A percentile compares a stretch with the other conserved stretches of the same genome.
phyloP scores from a whole-genome alignment of 2,329 filamentous ascomycete species.

The Ceratocystis harringtonii region DNA sequence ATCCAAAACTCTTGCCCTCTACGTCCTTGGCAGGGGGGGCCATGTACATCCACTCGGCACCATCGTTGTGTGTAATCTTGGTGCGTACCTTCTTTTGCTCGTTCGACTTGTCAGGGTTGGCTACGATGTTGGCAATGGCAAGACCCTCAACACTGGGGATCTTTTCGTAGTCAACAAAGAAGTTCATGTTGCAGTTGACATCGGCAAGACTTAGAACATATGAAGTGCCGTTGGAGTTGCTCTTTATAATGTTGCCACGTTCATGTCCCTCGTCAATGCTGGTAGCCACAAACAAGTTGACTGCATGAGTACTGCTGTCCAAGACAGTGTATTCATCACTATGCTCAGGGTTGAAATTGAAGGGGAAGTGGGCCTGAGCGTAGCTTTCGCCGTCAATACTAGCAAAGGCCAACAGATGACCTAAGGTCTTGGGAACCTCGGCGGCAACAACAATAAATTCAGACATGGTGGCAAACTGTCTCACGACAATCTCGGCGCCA shows the following conservation, averaged over 20 bases:
- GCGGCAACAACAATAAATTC: slow-evolving; percentile 90
- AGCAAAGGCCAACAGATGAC: slow-evolving; percentile 59
- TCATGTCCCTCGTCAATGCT: slow-evolving; percentile 48
- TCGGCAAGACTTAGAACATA: slow-evolving; percentile 71
- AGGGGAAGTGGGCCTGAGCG: slow-evolving; percentile 71
- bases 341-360: slow-evolving; percentile 64
- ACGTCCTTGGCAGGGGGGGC: slow-evolving; percentile 55
- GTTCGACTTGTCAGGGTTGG: slow-evolving; percentile 52
- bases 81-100: slow-evolving; percentile 69
- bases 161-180: slow-evolving; percentile 92
- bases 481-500: slow-evolving; percentile 40
- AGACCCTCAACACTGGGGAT: slow-evolving; percentile 86
- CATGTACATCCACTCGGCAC: slow-evolving; percentile 69
- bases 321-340: slow-evolving; percentile 73
- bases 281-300: slow-evolving; percentile 86
- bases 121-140: slow-evolving; percentile 69
- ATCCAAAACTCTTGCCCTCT: slow-evolving; percentile 57
- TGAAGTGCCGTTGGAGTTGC: slow-evolving; percentile 93
- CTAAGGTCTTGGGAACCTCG: slow-evolving; percentile 27
- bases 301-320: slow-evolving; percentile 83
- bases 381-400: slow-evolving; percentile 76
- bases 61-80: slow-evolving; percentile 92
- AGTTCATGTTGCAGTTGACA: slow-evolving; percentile 64
- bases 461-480: slow-evolving; percentile 83
- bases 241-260: slow-evolving; percentile 86